Conservation (phyloP, 2,329 filamentous ascomycete genomes). For the Pseudocercospora crystallina region DNA sequence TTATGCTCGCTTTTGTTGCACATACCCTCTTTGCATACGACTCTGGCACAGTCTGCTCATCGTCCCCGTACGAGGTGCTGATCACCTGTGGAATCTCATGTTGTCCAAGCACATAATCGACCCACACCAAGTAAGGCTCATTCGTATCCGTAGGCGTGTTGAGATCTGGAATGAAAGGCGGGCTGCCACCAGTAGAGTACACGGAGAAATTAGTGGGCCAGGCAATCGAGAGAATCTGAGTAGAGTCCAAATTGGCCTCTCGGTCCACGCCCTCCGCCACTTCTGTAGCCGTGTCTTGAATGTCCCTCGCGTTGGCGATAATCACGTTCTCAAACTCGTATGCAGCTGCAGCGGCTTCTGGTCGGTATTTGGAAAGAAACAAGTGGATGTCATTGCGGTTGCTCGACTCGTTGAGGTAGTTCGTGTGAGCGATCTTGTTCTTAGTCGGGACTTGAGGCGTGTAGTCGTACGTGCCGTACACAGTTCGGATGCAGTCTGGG, state of each 20-base stretch:
- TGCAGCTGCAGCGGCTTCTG: conserved; percentile 45
- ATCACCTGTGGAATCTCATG: conserved; percentile 61
- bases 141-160: conserved; percentile 55
- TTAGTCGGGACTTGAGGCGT: conserved; percentile 43
- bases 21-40: conserved; percentile 63
- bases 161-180: conserved; percentile 53
- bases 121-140: conserved; percentile 66
- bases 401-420: conserved; percentile 22
- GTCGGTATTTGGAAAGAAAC: conserved; percentile 50
- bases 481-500: conserved; percentile 53
- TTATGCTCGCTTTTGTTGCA: conserved; percentile 9
- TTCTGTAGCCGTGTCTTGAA: conserved; percentile 42
- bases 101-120: conserved; percentile 59
- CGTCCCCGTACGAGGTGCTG: conserved; percentile 65
- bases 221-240: conserved; percentile 59
- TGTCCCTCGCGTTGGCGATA: conserved; percentile 57
- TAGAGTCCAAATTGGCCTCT: conserved; percentile 65
- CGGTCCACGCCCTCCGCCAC: conserved; percentile 28
- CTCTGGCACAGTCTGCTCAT: conserved; percentile 62
- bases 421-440: conserved; percentile 24
- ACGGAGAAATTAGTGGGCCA: conserved; percentile 56
- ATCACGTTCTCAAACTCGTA: conserved; percentile 59
- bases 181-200: conserved; percentile 61
- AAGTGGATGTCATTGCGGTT: neutral
- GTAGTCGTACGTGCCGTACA: conserved; percentile 58